Evolutionary conservation across 768 basidiomycete species (phyloP), one percentile per base, ranked within the genome.

Genomic region (Asterophora lycoperdoides): DNA sequence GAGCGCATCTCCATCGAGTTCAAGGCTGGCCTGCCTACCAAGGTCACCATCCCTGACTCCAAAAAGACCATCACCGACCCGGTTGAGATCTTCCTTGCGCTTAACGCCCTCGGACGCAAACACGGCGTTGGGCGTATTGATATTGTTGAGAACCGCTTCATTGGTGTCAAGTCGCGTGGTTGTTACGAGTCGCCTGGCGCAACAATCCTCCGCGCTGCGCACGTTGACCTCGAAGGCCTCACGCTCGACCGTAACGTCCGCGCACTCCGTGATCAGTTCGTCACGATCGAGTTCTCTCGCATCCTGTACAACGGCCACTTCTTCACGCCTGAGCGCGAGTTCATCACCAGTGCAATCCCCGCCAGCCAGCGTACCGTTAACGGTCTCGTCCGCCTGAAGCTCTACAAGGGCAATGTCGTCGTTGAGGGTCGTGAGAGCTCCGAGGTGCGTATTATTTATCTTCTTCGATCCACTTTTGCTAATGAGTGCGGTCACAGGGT

Each of bases 291-390:
- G 65, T 76, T 98, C 47, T 84, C 89, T 67, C 76, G 85, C 57
- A 94, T 99, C 62, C 74, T 99, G 41, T 98, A 99, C 78, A 97
- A 98, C 64, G 96, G 95, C 32, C 93, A 95, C 73, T 98, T 93
- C 83, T 99, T 97, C 80, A 95, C 93, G n/a, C 94, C 96, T 39
- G 96, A 98, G 71, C 80, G 95, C 56, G 96, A 97, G 71, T 98
- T 98, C 62, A 73, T 98, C 61, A 86, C 85, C 37, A 83, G 85
- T 61, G 80, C 89, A 46, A 92, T 98, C 63, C 92, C 93, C 4
- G 84, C 92, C 35, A 92, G 89, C 66, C 96, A 99, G 74, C 79
- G 89, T 68, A 96, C 93, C 19, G 96, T 99, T 56, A 98, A 97
- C 60, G 96, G 96, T 39, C 66, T 86, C 39, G 93, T 98, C 44